Evolutionary conservation across 2,329 filamentous ascomycete genomes (phyloP), one percentile per base, ranked within the genome.

Genomic region (Fusarium sp.): DNA sequence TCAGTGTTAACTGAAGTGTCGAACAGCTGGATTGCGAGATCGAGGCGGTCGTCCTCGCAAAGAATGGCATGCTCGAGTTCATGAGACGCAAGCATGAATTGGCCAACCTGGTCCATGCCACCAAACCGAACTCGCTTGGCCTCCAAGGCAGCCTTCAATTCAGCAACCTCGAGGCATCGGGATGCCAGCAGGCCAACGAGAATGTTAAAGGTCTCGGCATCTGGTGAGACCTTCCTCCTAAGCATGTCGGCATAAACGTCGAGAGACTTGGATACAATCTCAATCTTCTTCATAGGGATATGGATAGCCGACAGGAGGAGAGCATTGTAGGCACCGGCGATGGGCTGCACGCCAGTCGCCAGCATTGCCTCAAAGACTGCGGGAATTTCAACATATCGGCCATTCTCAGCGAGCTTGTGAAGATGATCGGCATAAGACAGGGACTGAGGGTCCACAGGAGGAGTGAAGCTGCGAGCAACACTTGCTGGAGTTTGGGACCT

Each of bases 181-280:
- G 91, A 89, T 24, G 95, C 93, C 59, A 99, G 87, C 44, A 98
- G 86, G 66, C 93, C 91, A 63, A 99, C 93, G 24, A 99, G 87
- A 39, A 95, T 95, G 79, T 94, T 91, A 83, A 97, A 98, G 1
- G 96, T 98, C 65, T 93, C 90, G 61, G 91, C 91, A 81, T 98
- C 92, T 13, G 96, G 95, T 26, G 89, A 85, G 30, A 98, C 92
- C 76, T 92, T 92, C 74, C 95, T 93, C 74, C 92, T 91, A 76
- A 98, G 90, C 96, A 99, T 98, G 81, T 98, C 95, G 22, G 95
- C 93, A 82, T 98, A 99, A 59, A 99, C 93, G 84, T 98, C 95
- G 59, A 98, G 88, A 10, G 94, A 95, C 85, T 97, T 97, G 70
- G 94, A 92, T 20, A 97, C 94, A 59, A 96, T 91, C 84, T 97